These are phyloP conservation scores for Calonectria leucothoes DNA, from an alignment of 2,329 filamentous ascomycete genomes.

Conservation along the genomic window DNA sequence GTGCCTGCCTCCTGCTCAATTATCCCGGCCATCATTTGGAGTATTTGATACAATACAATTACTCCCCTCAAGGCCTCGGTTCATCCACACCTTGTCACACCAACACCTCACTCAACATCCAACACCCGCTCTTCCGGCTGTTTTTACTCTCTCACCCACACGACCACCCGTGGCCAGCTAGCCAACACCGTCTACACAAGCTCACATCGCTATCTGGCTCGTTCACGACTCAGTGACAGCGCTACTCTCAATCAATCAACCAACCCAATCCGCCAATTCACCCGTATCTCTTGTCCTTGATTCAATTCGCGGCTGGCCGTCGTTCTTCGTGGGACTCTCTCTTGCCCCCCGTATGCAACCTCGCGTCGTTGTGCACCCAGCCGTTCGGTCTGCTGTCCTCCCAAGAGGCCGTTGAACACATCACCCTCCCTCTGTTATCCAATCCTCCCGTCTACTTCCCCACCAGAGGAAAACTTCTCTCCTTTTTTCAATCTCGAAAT, in stretches of 20 bases:
- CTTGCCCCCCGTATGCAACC: conserved; percentile 37
- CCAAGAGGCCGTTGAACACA: conserved; percentile 34
- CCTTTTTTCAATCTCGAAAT: neutral
- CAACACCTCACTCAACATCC: neutral
- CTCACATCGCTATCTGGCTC: neutral
- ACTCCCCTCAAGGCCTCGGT: neutral
- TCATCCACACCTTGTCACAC: neutral
- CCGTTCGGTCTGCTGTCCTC: conserved; percentile 35
- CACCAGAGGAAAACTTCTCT: conserved; percentile 4
- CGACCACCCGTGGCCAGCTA: neutral
- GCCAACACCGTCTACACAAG: neutral
- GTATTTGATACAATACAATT: neutral
- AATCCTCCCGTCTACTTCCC: conserved; percentile 11
- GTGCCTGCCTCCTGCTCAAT: neutral
- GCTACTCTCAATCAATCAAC: conserved; percentile 10
- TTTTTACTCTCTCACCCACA: neutral
- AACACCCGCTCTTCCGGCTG: neutral
- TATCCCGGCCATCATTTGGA: neutral
- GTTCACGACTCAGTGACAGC: neutral
- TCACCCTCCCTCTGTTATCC: conserved; percentile 22
- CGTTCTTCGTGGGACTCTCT: conserved; percentile 21
- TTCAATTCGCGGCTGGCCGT: conserved; percentile 27
- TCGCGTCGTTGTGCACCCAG: conserved; percentile 42
- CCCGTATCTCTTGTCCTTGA: neutral
- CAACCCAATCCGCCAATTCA: neutral